Evolutionary conservation across 768 basidiomycete genomes (phyloP).

Genomic region (Asterophora parasitica): DNA sequence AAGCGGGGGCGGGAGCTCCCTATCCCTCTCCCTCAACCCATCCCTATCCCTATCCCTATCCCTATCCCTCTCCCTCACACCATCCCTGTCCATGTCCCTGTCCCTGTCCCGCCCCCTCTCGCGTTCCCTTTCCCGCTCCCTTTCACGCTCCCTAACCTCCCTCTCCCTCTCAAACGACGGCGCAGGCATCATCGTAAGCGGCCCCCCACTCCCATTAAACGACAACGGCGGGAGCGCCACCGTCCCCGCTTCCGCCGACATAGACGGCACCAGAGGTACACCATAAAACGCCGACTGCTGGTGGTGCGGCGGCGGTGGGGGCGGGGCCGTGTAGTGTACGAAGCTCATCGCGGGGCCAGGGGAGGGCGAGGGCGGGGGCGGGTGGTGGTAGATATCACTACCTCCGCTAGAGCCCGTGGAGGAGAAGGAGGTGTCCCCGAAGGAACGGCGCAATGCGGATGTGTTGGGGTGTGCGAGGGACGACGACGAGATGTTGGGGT

Average conservation of each 20-base stretch:
- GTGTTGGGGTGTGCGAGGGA: background rate
- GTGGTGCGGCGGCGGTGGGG: conserved; percentile 30
- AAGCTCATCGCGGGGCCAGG: conserved; percentile 69
- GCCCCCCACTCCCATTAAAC: conserved; percentile 26
- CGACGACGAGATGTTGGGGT: too few species aligned
- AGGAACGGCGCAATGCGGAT: conserved; percentile 36
- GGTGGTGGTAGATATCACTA: conserved; percentile 49
- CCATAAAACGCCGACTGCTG: conserved; percentile 42
- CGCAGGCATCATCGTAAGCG: conserved; percentile 31
- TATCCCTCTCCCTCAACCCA: conserved; percentile 39
- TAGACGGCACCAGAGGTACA: conserved; percentile 45
- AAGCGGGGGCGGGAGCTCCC: conserved; percentile 42
- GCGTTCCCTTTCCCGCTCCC: conserved; percentile 49
- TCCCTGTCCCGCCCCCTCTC: conserved; percentile 25
- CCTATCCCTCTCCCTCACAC: conserved; percentile 49
- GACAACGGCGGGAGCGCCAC: background rate
- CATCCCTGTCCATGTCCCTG: conserved; percentile 40
- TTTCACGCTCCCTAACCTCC: conserved; percentile 46
- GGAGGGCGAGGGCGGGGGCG: conserved; percentile 40
- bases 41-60: conserved; percentile 39
- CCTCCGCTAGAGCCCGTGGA: conserved; percentile 54
- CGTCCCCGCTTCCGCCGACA: background rate
- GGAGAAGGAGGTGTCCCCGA: conserved; percentile 46
- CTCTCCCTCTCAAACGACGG: conserved; percentile 53
- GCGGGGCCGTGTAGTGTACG: conserved; percentile 55